Base-by-base conservation (phyloP, 2,329 filamentous ascomycete species). In the Xylariaceae sp. region DNA sequence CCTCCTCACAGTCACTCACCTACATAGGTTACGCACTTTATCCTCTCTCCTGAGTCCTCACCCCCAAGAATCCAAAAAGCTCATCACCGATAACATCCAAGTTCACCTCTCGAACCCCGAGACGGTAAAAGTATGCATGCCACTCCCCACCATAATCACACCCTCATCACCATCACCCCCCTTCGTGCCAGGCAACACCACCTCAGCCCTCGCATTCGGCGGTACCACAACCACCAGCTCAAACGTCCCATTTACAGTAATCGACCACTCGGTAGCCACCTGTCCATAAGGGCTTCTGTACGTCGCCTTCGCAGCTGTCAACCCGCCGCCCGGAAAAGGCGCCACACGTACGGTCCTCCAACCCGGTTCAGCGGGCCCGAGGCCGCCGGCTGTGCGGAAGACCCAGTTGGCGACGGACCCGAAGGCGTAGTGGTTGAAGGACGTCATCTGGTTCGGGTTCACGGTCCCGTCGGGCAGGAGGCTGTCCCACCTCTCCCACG, bases 401-500 rank as follows among this genome's bases (percentile, higher is more conserved):
- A 72, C 61, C 66, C 67, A 73, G 41, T 68, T 60, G 2, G 63
- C 67, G 1, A 73, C 67, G 0, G 66, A 65, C 0, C 69, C 68
- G n/a, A 71, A 64, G 0, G 70, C 63, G 38, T 73, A 73, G 44
- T 73, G 69, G 21, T 73, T 71, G 43, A 70, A 70, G 13, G 67
- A 71, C 0, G 68, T 70, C 70, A 73, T 73, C 21, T 57, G 48
- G 1, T 68, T 65, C 0, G 64, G 57, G 38, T 73, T 73, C 12
- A 72, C 48, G 0, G 46, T 57, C 0, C 68, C 69, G 39, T 72
- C 55, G 0, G 66, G 56, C 1, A 71, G 50, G 21, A 73, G 53
- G 18, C 63, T 66, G 34, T 74, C 68, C 70, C 70, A 73, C 2
- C 71, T 61, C 44, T 74, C 70, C 70, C 70, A 74, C 0, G 65